Conservation (phyloP, 164 flowering plant genomes). For the Protea cynaroides region DNA sequence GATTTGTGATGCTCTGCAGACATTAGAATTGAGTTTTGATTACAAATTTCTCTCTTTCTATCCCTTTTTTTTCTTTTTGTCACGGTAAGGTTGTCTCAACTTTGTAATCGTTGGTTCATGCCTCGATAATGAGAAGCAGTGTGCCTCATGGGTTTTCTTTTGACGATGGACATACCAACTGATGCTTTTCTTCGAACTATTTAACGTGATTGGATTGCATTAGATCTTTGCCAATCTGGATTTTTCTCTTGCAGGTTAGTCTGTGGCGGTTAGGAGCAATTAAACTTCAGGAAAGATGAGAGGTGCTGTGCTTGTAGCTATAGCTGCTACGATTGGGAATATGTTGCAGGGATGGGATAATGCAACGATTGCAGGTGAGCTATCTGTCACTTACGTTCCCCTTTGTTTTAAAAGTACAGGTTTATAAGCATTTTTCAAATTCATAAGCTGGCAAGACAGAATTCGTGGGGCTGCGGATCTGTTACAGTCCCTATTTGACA, state of each 20-base stretch:
- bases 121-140: background rate
- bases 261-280: background rate
- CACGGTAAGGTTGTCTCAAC: background rate
- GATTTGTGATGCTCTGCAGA: background rate
- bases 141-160: no score
- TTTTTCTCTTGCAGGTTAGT: conserved; percentile 11
- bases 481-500: no score
- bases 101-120: background rate
- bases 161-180: background rate
- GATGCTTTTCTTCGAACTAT: background rate
- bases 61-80: background rate
- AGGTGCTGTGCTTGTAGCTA: conserved; percentile 76
- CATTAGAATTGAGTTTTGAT: background rate
- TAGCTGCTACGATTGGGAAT: conserved; percentile 86
- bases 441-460: no score
- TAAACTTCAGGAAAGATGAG: conserved; percentile 37
- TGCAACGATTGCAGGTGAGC: conserved; percentile 87
- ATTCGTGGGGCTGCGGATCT: no score
- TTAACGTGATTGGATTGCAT: background rate
- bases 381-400: background rate
- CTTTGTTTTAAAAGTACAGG: background rate
- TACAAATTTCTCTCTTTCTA: background rate
- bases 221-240: background rate
- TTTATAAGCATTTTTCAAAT: no score
- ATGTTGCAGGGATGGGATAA: conserved; percentile 98